These are phyloP conservation scores for Leishmania major DNA, from an alignment of 208 protist genomes.

Conservation along the genomic window DNA sequence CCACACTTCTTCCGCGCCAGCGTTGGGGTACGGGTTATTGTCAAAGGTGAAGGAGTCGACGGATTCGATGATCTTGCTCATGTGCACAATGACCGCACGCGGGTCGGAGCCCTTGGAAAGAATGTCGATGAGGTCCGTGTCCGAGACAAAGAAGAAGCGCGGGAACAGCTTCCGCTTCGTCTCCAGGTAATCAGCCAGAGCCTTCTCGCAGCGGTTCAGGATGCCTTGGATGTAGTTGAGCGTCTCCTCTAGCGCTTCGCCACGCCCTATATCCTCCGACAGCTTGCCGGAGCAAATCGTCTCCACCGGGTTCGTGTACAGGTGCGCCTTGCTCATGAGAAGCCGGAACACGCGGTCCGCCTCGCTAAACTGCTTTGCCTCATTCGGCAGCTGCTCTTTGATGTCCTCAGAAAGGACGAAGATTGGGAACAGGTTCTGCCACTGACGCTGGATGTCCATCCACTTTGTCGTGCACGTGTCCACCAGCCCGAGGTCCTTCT, in stretches of 20 bases:
- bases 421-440: conserved; percentile 98
- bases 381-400: conserved; percentile 96
- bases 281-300: conserved; percentile 87
- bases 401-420: conserved; percentile 98
- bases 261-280: conserved; percentile 83
- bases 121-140: conserved; percentile 97
- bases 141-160: conserved; percentile 97
- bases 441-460: conserved; percentile 97
- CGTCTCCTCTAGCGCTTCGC: conserved; percentile 90
- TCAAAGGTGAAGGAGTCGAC: conserved; percentile 92
- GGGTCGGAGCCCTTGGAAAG: conserved; percentile 97
- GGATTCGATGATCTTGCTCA: conserved; percentile 97
- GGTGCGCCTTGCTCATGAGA: conserved; percentile 93
- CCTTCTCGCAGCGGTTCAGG: conserved; percentile 97
- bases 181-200: conserved; percentile 97
- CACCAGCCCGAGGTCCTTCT: conserved; percentile 95
- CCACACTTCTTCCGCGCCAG: conserved; percentile 76
- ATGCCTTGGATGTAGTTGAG: conserved; percentile 93
- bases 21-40: conserved; percentile 61
- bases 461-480: conserved; percentile 96
- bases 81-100: conserved; percentile 94
- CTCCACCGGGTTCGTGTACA: conserved; percentile 92
- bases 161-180: conserved; percentile 98
- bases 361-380: conserved; percentile 94
- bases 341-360: conserved; percentile 91